phyloP scores from a whole-genome alignment of 2,329 filamentous ascomycete species.

The Ilyonectria robusta region DNA sequence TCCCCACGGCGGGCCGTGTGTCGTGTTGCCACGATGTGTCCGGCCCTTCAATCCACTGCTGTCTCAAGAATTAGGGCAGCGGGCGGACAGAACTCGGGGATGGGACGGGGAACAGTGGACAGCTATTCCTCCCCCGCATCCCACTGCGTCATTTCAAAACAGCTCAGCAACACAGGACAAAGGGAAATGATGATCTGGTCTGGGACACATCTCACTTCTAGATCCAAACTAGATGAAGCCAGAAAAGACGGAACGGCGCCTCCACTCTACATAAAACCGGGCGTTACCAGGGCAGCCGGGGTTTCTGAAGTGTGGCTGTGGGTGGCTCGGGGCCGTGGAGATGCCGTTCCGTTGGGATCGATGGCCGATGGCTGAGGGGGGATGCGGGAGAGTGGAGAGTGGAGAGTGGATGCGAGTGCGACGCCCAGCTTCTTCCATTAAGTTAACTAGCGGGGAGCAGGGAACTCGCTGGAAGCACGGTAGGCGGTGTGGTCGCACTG shows the following conservation, averaged over 20 bases:
- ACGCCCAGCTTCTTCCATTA: not conserved
- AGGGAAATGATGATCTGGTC: too few species aligned
- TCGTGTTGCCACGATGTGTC: not conserved
- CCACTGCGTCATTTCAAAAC: not conserved
- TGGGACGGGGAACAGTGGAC: not conserved
- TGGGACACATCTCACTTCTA: not conserved
- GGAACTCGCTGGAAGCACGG: too few species aligned
- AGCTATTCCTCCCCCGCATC: not conserved
- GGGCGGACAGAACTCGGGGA: not conserved
- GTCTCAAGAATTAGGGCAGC: not conserved
- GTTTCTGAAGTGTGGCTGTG: not conserved
- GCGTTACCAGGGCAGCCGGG: conserved; percentile 21
- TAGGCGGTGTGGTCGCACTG: conserved; percentile 1
- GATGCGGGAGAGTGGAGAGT: conserved; percentile 16
- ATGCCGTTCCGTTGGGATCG: not conserved
- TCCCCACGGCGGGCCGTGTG: conserved; percentile 12
- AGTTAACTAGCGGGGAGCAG: too few species aligned
- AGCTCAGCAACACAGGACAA: not conserved
- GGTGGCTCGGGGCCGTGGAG: not conserved
- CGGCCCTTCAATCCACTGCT: not conserved
- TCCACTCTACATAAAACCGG: not conserved
- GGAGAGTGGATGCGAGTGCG: conserved; percentile 10
- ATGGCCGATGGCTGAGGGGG: not conserved
- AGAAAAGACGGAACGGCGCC: not conserved
- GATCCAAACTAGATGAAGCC: not conserved